A percentile compares a stretch with the other conserved stretches of the same genome.
phyloP scores from a whole-genome alignment of 495 filamentous ascomycete species.

The Neurospora sp. region DNA sequence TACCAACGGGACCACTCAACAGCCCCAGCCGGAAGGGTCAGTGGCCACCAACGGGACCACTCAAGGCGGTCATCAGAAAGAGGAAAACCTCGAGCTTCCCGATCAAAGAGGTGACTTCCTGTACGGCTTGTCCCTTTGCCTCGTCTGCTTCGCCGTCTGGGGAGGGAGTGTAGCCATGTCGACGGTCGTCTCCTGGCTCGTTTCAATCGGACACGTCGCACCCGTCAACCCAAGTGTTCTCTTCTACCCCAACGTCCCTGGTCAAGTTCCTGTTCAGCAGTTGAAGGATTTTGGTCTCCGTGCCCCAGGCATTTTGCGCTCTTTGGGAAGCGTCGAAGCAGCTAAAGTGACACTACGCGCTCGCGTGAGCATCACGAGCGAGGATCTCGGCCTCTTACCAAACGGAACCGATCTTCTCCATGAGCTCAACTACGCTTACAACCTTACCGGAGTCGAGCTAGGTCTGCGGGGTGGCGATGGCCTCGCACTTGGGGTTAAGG shows the following conservation, averaged over 20 bases:
- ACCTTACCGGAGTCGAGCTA: not conserved
- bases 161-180: not conserved
- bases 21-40: no score
- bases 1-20: no score
- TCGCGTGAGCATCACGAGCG: not conserved
- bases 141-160: not conserved
- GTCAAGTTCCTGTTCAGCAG: not conserved
- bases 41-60: no score
- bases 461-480: not conserved
- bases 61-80: no score
- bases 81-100: no score
- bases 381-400: not conserved
- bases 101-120: not conserved
- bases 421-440: not conserved
- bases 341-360: not conserved
- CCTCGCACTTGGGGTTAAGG: not conserved
- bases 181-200: not conserved
- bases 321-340: not conserved
- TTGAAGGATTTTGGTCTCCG: not conserved
- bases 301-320: not conserved
- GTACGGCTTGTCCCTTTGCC: not conserved
- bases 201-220: not conserved
- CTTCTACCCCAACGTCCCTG: not conserved
- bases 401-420: not conserved
- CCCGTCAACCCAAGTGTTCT: not conserved